Conservation (phyloP, 768 basidiomycete genomes). For the Lactifluus subvellereus region DNA sequence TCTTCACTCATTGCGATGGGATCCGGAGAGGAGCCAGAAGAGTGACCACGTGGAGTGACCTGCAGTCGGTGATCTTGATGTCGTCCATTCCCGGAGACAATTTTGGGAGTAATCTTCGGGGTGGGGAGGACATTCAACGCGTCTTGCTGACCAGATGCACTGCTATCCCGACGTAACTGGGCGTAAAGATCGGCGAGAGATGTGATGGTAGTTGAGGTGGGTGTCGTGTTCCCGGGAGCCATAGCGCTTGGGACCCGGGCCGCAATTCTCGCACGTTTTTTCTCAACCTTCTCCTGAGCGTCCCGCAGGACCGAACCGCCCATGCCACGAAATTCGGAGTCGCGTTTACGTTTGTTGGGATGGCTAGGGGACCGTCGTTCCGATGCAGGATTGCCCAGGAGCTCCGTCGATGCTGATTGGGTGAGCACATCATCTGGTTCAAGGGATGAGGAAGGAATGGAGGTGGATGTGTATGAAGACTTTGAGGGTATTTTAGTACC, state of each 20-base stretch:
- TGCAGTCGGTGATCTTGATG: neutral
- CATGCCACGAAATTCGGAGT: neutral
- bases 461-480: neutral
- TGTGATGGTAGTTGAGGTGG: neutral
- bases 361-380: neutral
- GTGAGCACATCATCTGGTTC: neutral
- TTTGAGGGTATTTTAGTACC: neutral
- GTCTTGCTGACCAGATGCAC: neutral
- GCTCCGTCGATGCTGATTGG: neutral
- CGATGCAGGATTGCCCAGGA: neutral
- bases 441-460: neutral
- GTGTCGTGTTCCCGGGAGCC: neutral
- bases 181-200: constrained; percentile 15
- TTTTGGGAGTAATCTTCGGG: neutral
- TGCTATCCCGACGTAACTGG: constrained; percentile 18
- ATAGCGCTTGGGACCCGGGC: constrained; percentile 13
- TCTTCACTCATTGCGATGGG: constrained; percentile 11
- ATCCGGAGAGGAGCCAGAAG: constrained; percentile 9
- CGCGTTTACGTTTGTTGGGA: constrained; percentile 9
- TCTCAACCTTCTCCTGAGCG: constrained; percentile 13
- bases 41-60: neutral
- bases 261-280: constrained; percentile 17
- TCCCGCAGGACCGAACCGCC: neutral
- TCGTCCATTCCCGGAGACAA: neutral
- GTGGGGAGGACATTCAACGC: neutral